These are phyloP conservation scores for Schizophyllum amplum DNA, from an alignment of 1,284 basidiomycete genomes.

Conservation along the genomic window DNA sequence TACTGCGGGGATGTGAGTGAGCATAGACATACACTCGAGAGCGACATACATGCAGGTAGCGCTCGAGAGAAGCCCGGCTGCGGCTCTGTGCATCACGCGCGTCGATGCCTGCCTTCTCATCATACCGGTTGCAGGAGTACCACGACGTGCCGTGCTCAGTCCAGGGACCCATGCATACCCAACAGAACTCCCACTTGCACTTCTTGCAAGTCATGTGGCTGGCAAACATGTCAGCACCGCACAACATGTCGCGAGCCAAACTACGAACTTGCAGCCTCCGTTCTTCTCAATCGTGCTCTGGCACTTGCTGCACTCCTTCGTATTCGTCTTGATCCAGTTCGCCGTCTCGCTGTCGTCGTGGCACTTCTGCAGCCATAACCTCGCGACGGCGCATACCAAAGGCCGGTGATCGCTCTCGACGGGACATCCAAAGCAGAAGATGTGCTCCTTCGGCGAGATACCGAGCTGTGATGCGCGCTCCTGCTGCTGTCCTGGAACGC, in stretches of 20 bases:
- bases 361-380: conserved; percentile 96
- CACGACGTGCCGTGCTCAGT: conserved; percentile 95
- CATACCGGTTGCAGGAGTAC: conserved; percentile 98
- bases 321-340: conserved; percentile 99
- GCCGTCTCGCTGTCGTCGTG: conserved; percentile 97
- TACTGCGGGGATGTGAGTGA: conserved; percentile 46
- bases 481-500: conserved; percentile 27
- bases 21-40: neutral
- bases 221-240: conserved; percentile 9
- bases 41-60: conserved; percentile 88
- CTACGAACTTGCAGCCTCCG: conserved; percentile 94
- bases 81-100: conserved; percentile 86
- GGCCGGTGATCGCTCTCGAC: conserved; percentile 87
- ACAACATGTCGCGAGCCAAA: conserved; percentile 4
- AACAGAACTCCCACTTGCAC: conserved; percentile 87
- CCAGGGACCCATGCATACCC: conserved; percentile 88
- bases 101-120: conserved; percentile 86
- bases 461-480: conserved; percentile 17
- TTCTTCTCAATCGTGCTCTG: conserved; percentile 99
- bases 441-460: conserved; percentile 43
- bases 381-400: conserved; percentile 83
- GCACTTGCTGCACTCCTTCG: conserved; percentile 95
- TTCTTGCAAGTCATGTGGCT: conserved; percentile 99
- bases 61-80: conserved; percentile 84
- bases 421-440: conserved; percentile 89